Percentiles rank a stretch among this genome's conserved stretches.
Evolutionary conservation across 805 yeast genomes (phyloP).

Genomic region (Starmerella stigmatis): DNA sequence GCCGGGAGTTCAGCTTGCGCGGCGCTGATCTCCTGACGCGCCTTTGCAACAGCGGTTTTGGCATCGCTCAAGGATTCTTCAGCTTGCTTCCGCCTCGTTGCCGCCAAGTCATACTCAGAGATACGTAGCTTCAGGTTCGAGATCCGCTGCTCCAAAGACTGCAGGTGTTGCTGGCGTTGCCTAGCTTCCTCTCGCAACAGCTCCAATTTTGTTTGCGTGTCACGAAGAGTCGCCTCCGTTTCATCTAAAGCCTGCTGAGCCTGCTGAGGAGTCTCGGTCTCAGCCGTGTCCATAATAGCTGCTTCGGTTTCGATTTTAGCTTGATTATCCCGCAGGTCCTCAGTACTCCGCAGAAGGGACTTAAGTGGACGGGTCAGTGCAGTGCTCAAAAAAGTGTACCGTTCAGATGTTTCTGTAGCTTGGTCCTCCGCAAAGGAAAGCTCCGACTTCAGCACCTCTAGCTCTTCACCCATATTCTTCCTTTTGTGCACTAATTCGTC

Average conservation of each 20-base stretch:
- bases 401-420: not conserved
- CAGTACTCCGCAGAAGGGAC: not conserved
- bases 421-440: not conserved
- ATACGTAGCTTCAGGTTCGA: constrained; percentile 19
- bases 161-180: constrained; percentile 2
- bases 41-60: not conserved
- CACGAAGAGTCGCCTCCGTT: constrained; percentile 1
- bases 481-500: not conserved
- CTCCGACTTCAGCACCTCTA: too few relatives aligned
- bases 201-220: constrained; percentile 3
- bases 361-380: not conserved
- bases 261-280: constrained; percentile 14
- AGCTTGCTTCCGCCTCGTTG: not conserved
- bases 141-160: constrained; percentile 10
- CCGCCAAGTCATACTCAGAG: constrained; percentile 20
- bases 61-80: constrained; percentile 1
- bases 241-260: constrained; percentile 28
- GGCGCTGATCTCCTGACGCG: not conserved
- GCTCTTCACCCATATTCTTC: too few relatives aligned
- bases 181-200: constrained; percentile 4
- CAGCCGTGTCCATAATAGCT: not conserved
- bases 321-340: constrained; percentile 3
- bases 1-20: constrained; percentile 3
- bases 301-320: constrained; percentile 6
- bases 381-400: not conserved